Evolutionary conservation across 1,139 yeast species (phyloP).

Genomic region (Yamadazyma membranifaciens): DNA sequence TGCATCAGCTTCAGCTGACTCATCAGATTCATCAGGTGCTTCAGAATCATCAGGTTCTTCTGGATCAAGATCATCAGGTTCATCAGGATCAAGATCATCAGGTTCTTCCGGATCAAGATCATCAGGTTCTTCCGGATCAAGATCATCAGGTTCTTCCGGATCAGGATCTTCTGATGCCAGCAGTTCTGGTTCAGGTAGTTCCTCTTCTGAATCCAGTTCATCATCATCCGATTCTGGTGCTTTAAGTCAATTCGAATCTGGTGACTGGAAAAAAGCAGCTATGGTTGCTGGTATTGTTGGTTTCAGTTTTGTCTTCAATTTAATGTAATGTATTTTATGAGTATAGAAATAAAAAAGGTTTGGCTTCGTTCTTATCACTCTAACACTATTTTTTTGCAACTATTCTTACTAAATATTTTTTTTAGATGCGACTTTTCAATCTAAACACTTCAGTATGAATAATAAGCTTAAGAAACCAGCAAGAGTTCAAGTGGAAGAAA

Average conservation of each 20-base stretch:
- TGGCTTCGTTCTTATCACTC: not conserved
- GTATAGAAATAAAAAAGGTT: not conserved
- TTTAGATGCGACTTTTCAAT: not conserved
- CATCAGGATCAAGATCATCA: slow-evolving; percentile 5
- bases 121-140: slow-evolving; percentile 10
- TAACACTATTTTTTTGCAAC: not conserved
- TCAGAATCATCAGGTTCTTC: slow-evolving; percentile 2
- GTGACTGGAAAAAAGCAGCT: slow-evolving; percentile 42
- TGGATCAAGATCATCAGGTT: slow-evolving; percentile 9
- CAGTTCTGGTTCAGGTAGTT: slow-evolving; percentile 9
- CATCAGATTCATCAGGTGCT: slow-evolving; percentile 8
- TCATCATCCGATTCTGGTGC: slow-evolving; percentile 17
- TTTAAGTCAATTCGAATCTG: slow-evolving; percentile 18
- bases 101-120: slow-evolving; percentile 24
- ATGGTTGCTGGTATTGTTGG: slow-evolving; percentile 41
- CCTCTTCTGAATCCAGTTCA: slow-evolving; percentile 12
- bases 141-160: slow-evolving; percentile 9
- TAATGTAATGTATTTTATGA: slow-evolving; percentile 20
- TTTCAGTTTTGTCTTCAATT: slow-evolving; percentile 34
- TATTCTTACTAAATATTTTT: not conserved
- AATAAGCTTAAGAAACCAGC: slow-evolving; percentile 28
- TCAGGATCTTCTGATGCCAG: slow-evolving; percentile 28
- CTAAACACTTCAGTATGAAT: not conserved
- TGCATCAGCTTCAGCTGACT: too few relatives aligned
- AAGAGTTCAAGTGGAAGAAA: slow-evolving; percentile 72